Evolutionary conservation across 441 rosid genomes (phyloP).

Genomic region (Syzygium syzygioides): DNA sequence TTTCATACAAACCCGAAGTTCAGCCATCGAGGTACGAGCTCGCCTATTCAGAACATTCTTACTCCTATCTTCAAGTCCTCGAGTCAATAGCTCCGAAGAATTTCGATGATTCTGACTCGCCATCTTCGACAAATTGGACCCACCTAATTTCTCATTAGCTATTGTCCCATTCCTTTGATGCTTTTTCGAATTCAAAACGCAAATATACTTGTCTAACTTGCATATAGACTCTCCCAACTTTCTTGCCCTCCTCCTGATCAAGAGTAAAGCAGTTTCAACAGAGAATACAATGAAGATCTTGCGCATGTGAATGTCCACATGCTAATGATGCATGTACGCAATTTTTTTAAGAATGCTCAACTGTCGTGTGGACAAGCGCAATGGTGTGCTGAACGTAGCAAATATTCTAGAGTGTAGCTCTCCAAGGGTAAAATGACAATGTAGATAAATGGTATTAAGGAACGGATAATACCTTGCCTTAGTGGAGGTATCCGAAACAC

Average conservation of each 20-base stretch:
- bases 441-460: not conserved
- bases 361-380: not conserved
- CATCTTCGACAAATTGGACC: constrained; percentile 29
- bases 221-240: constrained; percentile 29
- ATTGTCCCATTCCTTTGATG: constrained; percentile 35
- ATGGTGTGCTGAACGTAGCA: not conserved
- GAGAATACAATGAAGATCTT: not conserved
- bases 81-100: constrained; percentile 35
- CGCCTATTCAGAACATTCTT: constrained; percentile 49
- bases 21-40: constrained; percentile 46
- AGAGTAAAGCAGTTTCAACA: constrained; percentile 5
- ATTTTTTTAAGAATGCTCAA: not conserved
- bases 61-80: constrained; percentile 44
- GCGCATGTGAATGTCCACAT: not conserved
- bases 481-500: constrained; percentile 21
- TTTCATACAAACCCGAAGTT: constrained; percentile 41
- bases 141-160: constrained; percentile 35
- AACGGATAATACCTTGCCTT: constrained; percentile 43
- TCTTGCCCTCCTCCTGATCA: constrained; percentile 37
- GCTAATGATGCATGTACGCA: not conserved
- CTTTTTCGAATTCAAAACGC: constrained; percentile 34
- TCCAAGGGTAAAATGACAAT: not conserved
- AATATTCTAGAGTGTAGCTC: not conserved
- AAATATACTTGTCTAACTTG: constrained; percentile 29
- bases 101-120: constrained; percentile 36